A percentile compares a stretch with the other conserved stretches of the same genome.
Evolutionary conservation across 2,329 filamentous ascomycete species (phyloP).

Genomic region (Botrytis tulipae): DNA sequence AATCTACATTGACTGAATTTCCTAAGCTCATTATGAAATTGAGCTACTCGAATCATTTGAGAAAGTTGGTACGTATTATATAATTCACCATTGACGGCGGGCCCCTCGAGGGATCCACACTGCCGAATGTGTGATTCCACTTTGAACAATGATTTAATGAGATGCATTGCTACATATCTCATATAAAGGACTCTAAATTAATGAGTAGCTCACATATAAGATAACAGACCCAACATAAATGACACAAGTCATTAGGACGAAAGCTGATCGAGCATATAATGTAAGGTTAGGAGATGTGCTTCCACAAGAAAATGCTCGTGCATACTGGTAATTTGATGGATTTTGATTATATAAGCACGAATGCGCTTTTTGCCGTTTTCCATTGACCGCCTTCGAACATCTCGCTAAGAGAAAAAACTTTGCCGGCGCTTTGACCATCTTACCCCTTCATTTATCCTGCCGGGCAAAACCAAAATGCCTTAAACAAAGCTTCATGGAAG

Average conservation of each 20-base stretch:
- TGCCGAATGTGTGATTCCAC: not conserved
- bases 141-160: not conserved
- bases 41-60: not conserved
- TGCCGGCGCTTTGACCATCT: not conserved
- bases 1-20: not conserved
- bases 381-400: not conserved
- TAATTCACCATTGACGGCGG: not conserved
- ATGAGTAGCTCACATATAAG: not conserved
- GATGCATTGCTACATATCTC: not conserved
- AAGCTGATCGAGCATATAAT: not conserved
- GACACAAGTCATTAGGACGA: not conserved
- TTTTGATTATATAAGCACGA: not conserved
- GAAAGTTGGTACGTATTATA: not conserved
- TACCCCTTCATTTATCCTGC: not conserved
- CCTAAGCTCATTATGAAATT: not conserved
- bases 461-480: not conserved
- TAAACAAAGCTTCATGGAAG: not conserved
- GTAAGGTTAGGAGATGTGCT: not conserved
- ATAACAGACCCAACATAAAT: not conserved
- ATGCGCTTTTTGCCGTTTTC: not conserved
- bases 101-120: too few species aligned
- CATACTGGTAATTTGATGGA: not conserved
- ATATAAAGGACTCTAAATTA: too few species aligned
- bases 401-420: not conserved
- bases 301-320: not conserved